Conservation (phyloP, 164 flowering plant genomes). For the Macadamia tetraphylla region DNA sequence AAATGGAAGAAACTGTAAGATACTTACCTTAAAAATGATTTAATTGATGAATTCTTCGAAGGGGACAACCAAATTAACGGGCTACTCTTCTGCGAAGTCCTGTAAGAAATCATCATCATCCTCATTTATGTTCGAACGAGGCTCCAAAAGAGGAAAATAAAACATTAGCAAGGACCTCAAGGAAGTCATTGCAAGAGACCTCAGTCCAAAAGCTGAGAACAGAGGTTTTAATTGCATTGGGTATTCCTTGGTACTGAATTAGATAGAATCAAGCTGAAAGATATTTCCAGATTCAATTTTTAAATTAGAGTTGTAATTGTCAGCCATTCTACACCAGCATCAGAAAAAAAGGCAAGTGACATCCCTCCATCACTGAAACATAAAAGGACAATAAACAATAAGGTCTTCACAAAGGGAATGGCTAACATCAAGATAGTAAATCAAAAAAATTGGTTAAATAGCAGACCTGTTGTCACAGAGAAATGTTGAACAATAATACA, state of each 20-base stretch:
- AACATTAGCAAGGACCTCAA: slow-evolving; percentile 72
- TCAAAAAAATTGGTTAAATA: background rate
- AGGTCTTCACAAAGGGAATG: background rate
- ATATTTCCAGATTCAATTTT: slow-evolving; percentile 24
- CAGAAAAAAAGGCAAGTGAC: slow-evolving; percentile 63
- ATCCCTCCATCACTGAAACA: slow-evolving; percentile 41
- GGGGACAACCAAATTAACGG: slow-evolving; percentile 68
- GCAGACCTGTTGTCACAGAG: background rate
- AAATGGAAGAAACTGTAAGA: background rate
- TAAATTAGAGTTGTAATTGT: slow-evolving; percentile 45
- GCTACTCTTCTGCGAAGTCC: slow-evolving; percentile 40
- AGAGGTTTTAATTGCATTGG: slow-evolving; percentile 68
- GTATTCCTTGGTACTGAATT: slow-evolving; percentile 55
- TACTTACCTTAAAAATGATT: slow-evolving; percentile 70
- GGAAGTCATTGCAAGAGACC: slow-evolving; percentile 56
- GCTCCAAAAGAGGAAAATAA: slow-evolving; percentile 92
- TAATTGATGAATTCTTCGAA: slow-evolving; percentile 77
- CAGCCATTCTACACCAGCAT: slow-evolving; percentile 55
- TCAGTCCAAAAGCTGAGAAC: slow-evolving; percentile 73
- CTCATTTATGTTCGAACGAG: slow-evolving; percentile 44
- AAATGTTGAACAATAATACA: background rate
- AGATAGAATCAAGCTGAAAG: slow-evolving; percentile 34
- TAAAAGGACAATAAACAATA: slow-evolving; percentile 4
- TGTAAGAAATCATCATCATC: slow-evolving; percentile 70
- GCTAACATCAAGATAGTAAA: background rate